Evolutionary conservation across 2,329 filamentous ascomycete genomes (phyloP).

Genomic region (Tothia fuscella): DNA sequence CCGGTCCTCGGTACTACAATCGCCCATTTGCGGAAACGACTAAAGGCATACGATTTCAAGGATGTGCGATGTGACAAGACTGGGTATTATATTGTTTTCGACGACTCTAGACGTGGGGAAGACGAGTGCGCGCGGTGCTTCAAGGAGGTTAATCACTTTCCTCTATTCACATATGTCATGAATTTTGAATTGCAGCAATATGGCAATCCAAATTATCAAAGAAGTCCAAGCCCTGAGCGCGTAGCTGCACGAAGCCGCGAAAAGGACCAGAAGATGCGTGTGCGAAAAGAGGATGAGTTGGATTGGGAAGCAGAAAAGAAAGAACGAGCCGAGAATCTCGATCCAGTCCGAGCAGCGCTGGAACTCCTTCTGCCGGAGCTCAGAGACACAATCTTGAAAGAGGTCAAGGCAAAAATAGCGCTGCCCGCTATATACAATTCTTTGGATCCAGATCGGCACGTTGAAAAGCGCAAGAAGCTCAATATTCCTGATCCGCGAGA

Average conservation of each 20-base stretch:
- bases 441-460: conserved; percentile 71
- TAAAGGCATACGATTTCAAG: conserved; percentile 72
- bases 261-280: conserved; percentile 53
- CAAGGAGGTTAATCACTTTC: conserved; percentile 62
- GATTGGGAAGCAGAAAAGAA: conserved; percentile 86
- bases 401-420: conserved; percentile 79
- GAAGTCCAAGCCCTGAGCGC: conserved; percentile 40
- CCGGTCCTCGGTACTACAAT: conserved; percentile 78
- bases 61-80: conserved; percentile 72
- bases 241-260: conserved; percentile 38
- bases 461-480: conserved; percentile 64
- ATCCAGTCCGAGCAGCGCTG: conserved; percentile 77
- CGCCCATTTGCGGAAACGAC: conserved; percentile 76
- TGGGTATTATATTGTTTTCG: conserved; percentile 88
- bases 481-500: conserved; percentile 57
- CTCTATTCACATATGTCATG: conserved; percentile 89
- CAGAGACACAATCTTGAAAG: conserved; percentile 73
- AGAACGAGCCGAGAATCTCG: conserved; percentile 73
- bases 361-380: conserved; percentile 70
- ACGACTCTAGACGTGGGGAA: conserved; percentile 63
- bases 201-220: conserved; percentile 51
- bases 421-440: conserved; percentile 69
- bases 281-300: conserved; percentile 61
- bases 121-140: conserved; percentile 73
- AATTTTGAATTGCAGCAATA: conserved; percentile 72